A percentile compares a stretch with the other conserved stretches of the same genome.
Conservation (phyloP, 805 yeast species). For the Debaryomyces prosopidis region DNA sequence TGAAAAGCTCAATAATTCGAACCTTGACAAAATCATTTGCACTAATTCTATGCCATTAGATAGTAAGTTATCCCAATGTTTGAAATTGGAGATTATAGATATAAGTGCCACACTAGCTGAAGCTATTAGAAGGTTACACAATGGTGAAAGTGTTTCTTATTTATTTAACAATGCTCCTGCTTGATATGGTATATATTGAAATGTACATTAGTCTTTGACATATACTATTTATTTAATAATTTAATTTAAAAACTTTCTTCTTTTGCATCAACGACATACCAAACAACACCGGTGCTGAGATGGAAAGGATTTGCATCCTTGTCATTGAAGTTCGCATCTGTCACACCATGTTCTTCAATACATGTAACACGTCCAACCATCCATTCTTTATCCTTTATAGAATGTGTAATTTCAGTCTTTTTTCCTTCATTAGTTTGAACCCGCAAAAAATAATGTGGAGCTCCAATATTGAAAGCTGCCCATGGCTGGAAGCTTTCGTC, state of each 20-base stretch:
- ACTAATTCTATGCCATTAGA: conserved; percentile 81
- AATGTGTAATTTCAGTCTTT: conserved; percentile 1
- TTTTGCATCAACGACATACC: conserved; percentile 64
- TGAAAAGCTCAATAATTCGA: conserved; percentile 66
- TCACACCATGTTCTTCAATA: conserved; percentile 57
- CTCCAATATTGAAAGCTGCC: conserved; percentile 93
- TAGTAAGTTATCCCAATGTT: conserved; percentile 57
- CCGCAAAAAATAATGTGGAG: conserved; percentile 78
- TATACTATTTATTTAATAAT: not conserved
- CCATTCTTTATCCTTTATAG: conserved; percentile 65
- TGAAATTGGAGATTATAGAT: conserved; percentile 68
- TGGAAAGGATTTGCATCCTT: conserved; percentile 60
- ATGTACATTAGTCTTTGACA: not conserved
- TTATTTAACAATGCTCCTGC: conserved; percentile 68
- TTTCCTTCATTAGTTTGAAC: conserved; percentile 26
- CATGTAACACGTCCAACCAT: conserved; percentile 66
- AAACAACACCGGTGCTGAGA: conserved; percentile 58
- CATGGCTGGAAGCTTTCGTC: conserved; percentile 54
- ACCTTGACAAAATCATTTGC: conserved; percentile 68
- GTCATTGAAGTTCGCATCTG: conserved; percentile 38
- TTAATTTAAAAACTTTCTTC: conserved; percentile 24
- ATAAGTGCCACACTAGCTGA: conserved; percentile 76
- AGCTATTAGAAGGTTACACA: conserved; percentile 80
- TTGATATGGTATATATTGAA: conserved; percentile 5
- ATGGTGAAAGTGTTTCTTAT: conserved; percentile 83